These are phyloP conservation scores for Nakaseomyces uthaithaninus DNA, from an alignment of 1,139 yeast genomes.

Conservation along the genomic window DNA sequence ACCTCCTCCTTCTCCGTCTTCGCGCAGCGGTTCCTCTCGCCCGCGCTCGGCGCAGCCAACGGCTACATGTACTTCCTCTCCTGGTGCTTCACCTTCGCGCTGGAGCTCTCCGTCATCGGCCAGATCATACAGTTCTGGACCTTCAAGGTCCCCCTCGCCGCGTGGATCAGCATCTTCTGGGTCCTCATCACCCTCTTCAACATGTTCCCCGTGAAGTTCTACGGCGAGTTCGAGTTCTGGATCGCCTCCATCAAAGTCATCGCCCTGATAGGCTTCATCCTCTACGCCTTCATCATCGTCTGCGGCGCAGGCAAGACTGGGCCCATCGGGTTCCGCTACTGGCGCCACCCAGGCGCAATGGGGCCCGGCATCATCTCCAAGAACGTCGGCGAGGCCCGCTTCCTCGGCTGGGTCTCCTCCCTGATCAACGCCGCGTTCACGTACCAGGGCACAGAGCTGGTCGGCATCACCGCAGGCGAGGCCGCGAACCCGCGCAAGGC, in stretches of 20 bases:
- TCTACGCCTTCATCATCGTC: conserved; percentile 63
- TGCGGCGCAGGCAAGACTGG: conserved; percentile 70
- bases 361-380: conserved; percentile 49
- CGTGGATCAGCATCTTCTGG: conserved; percentile 69
- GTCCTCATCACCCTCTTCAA: conserved; percentile 44
- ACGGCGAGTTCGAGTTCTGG: conserved; percentile 69
- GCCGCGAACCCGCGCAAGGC: conserved; percentile 72
- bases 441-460: conserved; percentile 78
- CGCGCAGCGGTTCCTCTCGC: conserved; percentile 47
- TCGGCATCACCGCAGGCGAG: conserved; percentile 87
- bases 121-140: conserved; percentile 77
- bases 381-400: conserved; percentile 56
- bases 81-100: conserved; percentile 80
- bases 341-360: conserved; percentile 91
- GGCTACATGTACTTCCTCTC: conserved; percentile 85
- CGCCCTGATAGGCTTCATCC: conserved; percentile 64
- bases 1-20: conserved; percentile 57
- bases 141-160: conserved; percentile 52
- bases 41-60: conserved; percentile 67
- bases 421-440: conserved; percentile 68
- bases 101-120: conserved; percentile 76
- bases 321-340: conserved; percentile 76
- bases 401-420: conserved; percentile 62
- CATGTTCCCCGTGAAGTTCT: conserved; percentile 54
- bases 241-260: conserved; percentile 61